These are phyloP conservation scores for Vaccinium darrowii DNA, from an alignment of 148 eudicot genomes.

Conservation along the genomic window DNA sequence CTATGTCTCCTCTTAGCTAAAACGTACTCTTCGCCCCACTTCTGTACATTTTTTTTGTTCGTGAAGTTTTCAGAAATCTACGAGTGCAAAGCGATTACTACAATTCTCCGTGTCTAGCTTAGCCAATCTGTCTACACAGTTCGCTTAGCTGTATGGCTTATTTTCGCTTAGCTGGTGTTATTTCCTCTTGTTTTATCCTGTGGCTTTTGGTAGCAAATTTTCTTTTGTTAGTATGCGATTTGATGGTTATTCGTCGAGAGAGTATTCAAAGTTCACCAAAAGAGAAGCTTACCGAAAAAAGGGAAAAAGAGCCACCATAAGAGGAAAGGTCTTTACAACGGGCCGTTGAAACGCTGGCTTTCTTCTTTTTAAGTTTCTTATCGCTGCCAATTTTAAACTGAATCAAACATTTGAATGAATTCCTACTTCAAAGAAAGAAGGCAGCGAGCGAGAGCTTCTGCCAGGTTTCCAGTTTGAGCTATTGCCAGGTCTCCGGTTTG, in stretches of 20 bases:
- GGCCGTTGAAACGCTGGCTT: neutral
- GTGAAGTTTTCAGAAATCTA: conserved; percentile 12
- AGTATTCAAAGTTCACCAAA: too few species aligned
- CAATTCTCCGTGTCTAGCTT: neutral
- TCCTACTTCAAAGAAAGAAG: neutral
- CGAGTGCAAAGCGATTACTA: neutral
- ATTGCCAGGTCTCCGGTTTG: neutral
- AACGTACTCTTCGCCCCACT: conserved; percentile 5
- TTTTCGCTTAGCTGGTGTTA: conserved; percentile 3
- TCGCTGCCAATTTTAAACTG: neutral
- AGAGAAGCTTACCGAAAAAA: too few species aligned
- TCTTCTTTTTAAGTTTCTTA: neutral
- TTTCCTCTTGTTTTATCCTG: neutral
- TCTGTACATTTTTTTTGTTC: conserved; percentile 24
- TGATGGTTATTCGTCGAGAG: too few species aligned
- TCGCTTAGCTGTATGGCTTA: neutral
- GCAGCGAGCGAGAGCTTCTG: too few species aligned
- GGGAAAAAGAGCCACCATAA: too few species aligned
- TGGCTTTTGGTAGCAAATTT: neutral
- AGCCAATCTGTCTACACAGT: neutral
- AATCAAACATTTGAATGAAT: neutral
- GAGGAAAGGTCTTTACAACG: neutral
- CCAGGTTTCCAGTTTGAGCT: neutral
- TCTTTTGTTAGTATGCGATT: too few species aligned
- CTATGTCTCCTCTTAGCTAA: conserved; percentile 9